Evolutionary conservation across 1,284 basidiomycete genomes (phyloP).

Genomic region (Cystobasidiaceae sp.): DNA sequence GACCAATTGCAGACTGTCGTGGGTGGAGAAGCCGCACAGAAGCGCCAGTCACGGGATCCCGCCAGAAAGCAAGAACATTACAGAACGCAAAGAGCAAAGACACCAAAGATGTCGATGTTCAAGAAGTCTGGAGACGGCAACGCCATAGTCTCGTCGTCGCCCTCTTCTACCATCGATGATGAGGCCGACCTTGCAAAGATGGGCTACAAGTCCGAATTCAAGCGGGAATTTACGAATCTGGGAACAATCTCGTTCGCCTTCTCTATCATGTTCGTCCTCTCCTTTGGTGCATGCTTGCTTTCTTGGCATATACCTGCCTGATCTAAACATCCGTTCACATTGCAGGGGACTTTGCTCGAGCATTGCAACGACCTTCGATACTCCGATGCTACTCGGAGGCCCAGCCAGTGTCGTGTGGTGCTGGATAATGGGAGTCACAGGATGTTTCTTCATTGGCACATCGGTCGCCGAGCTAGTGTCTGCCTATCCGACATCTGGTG

Average conservation of each 20-base stretch:
- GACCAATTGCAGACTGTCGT: no score
- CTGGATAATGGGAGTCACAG: constrained; percentile 58
- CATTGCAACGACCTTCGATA: constrained; percentile 74
- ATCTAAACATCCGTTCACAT: not conserved
- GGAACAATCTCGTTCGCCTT: constrained; percentile 72
- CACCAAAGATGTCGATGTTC: no score
- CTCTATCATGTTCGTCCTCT: constrained; percentile 58
- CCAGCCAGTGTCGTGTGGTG: constrained; percentile 70
- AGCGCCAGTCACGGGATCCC: no score
- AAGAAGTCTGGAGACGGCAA: no score
- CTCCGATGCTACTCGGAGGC: constrained; percentile 66
- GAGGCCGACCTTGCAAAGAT: constrained; percentile 21
- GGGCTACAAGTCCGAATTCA: constrained; percentile 52
- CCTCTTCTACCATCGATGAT: constrained; percentile 15
- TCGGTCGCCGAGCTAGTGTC: constrained; percentile 52
- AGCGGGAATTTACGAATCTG: constrained; percentile 71
- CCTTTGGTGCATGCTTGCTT: not conserved
- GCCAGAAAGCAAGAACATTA: no score
- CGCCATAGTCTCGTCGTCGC: no score
- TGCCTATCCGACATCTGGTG: constrained; percentile 76
- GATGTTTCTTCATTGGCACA: constrained; percentile 45
- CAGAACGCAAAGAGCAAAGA: no score
- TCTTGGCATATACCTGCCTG: not conserved
- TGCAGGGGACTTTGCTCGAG: constrained; percentile 66
- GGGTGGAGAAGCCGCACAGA: no score